Percentiles rank a stretch among this genome's conserved stretches.
These are phyloP conservation scores for Andrographis paniculata DNA, from an alignment of 305 asterid species.

Conservation along the genomic window DNA sequence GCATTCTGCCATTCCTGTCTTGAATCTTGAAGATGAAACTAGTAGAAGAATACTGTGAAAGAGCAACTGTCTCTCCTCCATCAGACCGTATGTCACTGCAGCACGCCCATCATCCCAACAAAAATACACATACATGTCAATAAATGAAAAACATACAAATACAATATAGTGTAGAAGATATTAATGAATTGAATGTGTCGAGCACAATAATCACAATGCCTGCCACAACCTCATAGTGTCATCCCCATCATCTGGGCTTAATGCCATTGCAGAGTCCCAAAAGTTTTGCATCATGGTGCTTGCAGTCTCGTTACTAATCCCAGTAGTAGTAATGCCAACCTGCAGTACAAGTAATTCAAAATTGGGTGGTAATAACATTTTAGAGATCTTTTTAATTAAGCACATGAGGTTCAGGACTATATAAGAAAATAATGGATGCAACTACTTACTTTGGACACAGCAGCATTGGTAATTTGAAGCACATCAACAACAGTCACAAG, in stretches of 20 bases:
- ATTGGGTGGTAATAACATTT: not conserved
- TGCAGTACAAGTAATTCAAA: slow-evolving; percentile 27
- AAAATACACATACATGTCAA: slow-evolving; percentile 3
- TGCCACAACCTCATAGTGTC: slow-evolving; percentile 71
- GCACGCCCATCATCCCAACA: slow-evolving; percentile 45
- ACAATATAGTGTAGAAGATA: no score
- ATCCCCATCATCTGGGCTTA: slow-evolving; percentile 76
- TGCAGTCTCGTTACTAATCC: slow-evolving; percentile 58
- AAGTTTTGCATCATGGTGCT: slow-evolving; percentile 83
- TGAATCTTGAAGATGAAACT: slow-evolving; percentile 80
- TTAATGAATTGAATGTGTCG: no score
- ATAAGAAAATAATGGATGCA: not conserved
- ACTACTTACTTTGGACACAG: slow-evolving; percentile 78
- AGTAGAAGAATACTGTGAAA: slow-evolving; percentile 51
- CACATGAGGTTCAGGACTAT: no score
- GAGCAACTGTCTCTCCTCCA: slow-evolving; percentile 59
- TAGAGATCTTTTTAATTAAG: not conserved
- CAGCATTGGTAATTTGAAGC: slow-evolving; percentile 90
- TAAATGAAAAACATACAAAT: no score
- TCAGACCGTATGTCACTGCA: slow-evolving; percentile 77
- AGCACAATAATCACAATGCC: no score
- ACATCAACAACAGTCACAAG: slow-evolving; percentile 88
- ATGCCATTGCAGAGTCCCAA: slow-evolving; percentile 97
- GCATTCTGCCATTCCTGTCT: slow-evolving; percentile 88
- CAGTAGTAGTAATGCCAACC: slow-evolving; percentile 88